Conservation (phyloP, 179 eudicot genomes). For the Gypsophila paniculata region DNA sequence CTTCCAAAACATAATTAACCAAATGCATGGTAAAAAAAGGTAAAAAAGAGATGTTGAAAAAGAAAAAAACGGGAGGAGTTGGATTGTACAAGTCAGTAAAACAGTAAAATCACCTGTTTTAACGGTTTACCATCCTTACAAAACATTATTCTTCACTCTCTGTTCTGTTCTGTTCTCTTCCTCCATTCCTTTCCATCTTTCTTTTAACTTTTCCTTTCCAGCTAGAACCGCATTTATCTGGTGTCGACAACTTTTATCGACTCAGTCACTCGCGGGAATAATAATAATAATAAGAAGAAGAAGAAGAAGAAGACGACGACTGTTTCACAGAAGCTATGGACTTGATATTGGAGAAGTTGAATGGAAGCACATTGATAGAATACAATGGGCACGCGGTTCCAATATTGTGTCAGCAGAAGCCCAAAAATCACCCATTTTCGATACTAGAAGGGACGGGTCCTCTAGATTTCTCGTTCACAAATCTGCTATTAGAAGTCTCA, state of each 20-base stretch:
- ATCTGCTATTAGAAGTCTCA: constrained; percentile 46
- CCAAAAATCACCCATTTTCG: constrained; percentile 31
- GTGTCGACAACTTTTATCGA: no score
- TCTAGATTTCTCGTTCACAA: constrained; percentile 47
- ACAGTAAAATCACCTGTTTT: constrained; percentile 28
- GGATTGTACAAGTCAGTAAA: constrained; percentile 11
- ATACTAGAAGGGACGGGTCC: constrained; percentile 36
- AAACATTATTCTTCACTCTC: no score
- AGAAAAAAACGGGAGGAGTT: constrained; percentile 11
- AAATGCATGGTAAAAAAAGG: not conserved
- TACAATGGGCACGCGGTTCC: constrained; percentile 15
- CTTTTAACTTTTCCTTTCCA: constrained; percentile 6
- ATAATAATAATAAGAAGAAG: not conserved
- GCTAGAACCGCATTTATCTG: not conserved
- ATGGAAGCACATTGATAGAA: constrained; percentile 22
- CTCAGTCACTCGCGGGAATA: no score
- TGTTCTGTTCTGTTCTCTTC: no score
- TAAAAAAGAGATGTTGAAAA: not conserved
- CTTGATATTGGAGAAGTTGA: constrained; percentile 12
- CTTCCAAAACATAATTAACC: not conserved
- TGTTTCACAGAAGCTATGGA: constrained; percentile 14
- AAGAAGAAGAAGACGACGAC: no score
- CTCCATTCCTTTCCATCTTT: no score
- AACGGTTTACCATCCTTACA: constrained; percentile 36
- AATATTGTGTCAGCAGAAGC: constrained; percentile 26